Evolutionary conservation across 805 yeast species (phyloP), one percentile per base, ranked within the genome.

Genomic region (Lachancea sp.): DNA sequence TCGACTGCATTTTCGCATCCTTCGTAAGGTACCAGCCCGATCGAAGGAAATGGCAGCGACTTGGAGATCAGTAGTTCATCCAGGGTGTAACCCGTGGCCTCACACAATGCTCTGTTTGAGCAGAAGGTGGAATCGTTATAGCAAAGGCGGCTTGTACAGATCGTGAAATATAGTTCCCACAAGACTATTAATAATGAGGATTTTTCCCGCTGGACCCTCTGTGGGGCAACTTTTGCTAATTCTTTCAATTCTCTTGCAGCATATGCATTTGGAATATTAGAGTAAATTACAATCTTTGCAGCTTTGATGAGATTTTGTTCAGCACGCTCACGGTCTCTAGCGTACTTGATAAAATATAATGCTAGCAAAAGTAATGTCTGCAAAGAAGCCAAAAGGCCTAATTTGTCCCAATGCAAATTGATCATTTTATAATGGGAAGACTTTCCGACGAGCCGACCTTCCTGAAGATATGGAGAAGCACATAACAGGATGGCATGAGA

Each of bases 401-500:
- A 29, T 17, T 28, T 24, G 15, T 44, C 37, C 42, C 43, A 37
- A 23, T 37, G 17, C 8, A 20, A 21, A 4, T 33, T 8, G 7
- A 41, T 28, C 17, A 13, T 25, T 7, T 33, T 16, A 8, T 20
- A 24, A 22, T 35, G 29, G 4, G 11, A 8, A n/a, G 17, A 6
- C 15, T 20, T 20, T n/a, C 9, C 21, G 6, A 8, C 6, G 18
- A 8, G 18, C 26, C 17, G 5, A 20, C 21, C 26, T 4, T 19
- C n/a, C 8, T 29, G 29, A 31, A 25, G 3, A 20, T 34, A 35
- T n/a, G 43, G 41, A 5, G 32, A 16, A 22, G 38, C 25, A 34
- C 41, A 34, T 15, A 40, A 20, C n/a, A 44, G 22, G 13, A 44
- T 28, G 11, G 41, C 29, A 19, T 44, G 43, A 8, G 30, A 15